Percentiles rank a stretch among this genome's conserved stretches.
Conservation (phyloP, 2,329 filamentous ascomycete species). For the Herpotrichia juniperi region DNA sequence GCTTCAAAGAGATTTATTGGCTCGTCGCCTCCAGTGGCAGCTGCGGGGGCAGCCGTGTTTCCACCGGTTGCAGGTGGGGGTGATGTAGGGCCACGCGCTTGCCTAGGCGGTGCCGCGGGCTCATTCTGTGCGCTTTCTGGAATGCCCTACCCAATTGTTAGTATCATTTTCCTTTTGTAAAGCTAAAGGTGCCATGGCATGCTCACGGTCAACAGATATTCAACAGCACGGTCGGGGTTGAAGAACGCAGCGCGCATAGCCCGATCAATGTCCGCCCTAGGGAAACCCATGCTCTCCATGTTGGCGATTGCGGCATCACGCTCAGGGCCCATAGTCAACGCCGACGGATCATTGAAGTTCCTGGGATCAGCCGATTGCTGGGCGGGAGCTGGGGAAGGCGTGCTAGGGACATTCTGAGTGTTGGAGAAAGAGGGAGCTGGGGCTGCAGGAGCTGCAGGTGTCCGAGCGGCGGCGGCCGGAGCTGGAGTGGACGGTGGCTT, state of each 20-base stretch:
- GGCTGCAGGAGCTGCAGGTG: slow-evolving; percentile 65
- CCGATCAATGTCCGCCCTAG: slow-evolving; percentile 83
- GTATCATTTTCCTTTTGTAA: slow-evolving; percentile 18
- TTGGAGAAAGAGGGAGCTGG: slow-evolving; percentile 54
- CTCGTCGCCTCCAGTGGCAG: slow-evolving; percentile 59
- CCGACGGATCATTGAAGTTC: slow-evolving; percentile 73
- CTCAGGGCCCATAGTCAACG: slow-evolving; percentile 85
- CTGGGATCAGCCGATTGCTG: slow-evolving; percentile 46
- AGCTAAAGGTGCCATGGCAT: slow-evolving; percentile 6
- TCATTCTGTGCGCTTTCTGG: slow-evolving; percentile 82
- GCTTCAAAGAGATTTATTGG: slow-evolving; percentile 91
- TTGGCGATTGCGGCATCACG: slow-evolving; percentile 82
- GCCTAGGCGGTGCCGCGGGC: slow-evolving; percentile 54
- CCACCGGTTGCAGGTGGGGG: slow-evolving; percentile 52
- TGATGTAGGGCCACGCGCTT: slow-evolving; percentile 48
- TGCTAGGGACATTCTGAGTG: slow-evolving; percentile 56
- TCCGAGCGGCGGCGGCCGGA: slow-evolving; percentile 50
- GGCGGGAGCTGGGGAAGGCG: slow-evolving; percentile 56
- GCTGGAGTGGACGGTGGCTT: slow-evolving; percentile 65
- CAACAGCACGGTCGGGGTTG: slow-evolving; percentile 96
- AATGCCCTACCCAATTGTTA: slow-evolving; percentile 70
- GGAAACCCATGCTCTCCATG: slow-evolving; percentile 98
- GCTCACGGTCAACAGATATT: slow-evolving; percentile 87
- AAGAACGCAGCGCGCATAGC: slow-evolving; percentile 96
- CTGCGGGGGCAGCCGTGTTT: slow-evolving; percentile 48